phyloP scores from a whole-genome alignment of 2,329 filamentous ascomycete species.

The Thyridium curvatum region DNA sequence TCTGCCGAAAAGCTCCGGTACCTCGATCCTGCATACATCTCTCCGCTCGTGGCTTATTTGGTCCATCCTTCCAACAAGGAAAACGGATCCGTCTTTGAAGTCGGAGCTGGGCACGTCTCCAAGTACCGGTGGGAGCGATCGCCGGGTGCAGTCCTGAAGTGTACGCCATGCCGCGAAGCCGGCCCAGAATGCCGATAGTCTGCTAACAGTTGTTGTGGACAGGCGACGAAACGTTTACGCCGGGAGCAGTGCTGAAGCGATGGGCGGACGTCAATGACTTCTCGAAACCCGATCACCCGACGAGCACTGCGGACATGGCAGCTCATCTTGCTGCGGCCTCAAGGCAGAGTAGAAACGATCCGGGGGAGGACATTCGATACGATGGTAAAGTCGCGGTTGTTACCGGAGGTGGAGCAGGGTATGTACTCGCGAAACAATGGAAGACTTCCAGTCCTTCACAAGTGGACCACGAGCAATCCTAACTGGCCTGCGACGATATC shows the following conservation, averaged over 20 bases:
- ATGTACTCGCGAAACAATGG: no score
- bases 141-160: conserved; percentile 80
- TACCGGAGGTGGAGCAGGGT: conserved; percentile 83
- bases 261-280: conserved; percentile 88
- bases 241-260: conserved; percentile 79
- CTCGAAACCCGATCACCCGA: conserved; percentile 74
- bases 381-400: conserved; percentile 79
- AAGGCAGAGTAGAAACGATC: conserved; percentile 66
- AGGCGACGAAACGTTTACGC: conserved; percentile 82
- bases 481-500: no score
- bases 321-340: conserved; percentile 75
- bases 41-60: conserved; percentile 83
- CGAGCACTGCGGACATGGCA: conserved; percentile 83
- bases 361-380: conserved; percentile 72
- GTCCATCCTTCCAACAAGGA: conserved; percentile 76
- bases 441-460: no score
- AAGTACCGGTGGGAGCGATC: conserved; percentile 96
- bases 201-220: no score
- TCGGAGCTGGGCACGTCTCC: conserved; percentile 83
- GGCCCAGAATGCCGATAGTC: no score
- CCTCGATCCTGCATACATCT: conserved; percentile 89
- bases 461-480: no score
- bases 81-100: conserved; percentile 87
- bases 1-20: conserved; percentile 80
- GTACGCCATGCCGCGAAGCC: no score